These are phyloP conservation scores for Scleromitrula shiraiana DNA, from an alignment of 2,329 filamentous ascomycete genomes.

Conservation along the genomic window DNA sequence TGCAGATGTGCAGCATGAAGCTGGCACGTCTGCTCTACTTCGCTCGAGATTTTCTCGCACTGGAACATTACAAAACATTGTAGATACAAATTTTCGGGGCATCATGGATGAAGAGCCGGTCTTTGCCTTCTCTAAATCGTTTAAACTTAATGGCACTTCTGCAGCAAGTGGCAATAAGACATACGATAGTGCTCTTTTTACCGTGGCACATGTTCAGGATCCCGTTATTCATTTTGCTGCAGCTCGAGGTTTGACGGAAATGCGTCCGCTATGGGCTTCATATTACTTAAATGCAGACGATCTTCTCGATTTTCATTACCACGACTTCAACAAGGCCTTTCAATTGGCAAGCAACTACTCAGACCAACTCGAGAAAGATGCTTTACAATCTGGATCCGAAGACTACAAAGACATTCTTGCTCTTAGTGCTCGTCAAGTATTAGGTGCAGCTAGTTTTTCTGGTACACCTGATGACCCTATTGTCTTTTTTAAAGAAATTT, in stretches of 20 bases:
- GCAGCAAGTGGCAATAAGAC: conserved; percentile 20
- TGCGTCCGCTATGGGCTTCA: conserved; percentile 73
- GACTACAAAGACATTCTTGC: conserved; percentile 73
- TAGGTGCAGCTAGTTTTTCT: conserved; percentile 71
- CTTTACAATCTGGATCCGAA: conserved; percentile 63
- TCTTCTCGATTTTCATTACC: conserved; percentile 68
- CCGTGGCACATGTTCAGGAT: conserved; percentile 68
- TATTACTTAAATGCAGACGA: conserved; percentile 57
- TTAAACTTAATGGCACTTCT: conserved; percentile 37
- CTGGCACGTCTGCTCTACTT: conserved; percentile 57
- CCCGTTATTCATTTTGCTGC: conserved; percentile 74
- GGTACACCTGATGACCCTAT: conserved; percentile 64
- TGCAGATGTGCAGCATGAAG: conserved; percentile 58
- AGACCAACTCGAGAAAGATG: conserved; percentile 59
- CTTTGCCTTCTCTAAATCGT: conserved; percentile 68
- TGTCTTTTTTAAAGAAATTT: conserved; percentile 79
- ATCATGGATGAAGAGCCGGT: conserved; percentile 75
- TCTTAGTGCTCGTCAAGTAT: conserved; percentile 69
- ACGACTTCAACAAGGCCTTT: conserved; percentile 59
- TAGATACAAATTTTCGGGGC: conserved; percentile 57
- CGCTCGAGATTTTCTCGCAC: conserved; percentile 62
- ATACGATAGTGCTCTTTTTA: conserved; percentile 59
- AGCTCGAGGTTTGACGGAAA: conserved; percentile 64
- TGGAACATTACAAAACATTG: conserved; percentile 56
- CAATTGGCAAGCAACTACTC: conserved; percentile 67